Percentiles rank a stretch among this genome's conserved stretches.
phyloP scores from a whole-genome alignment of 2,329 filamentous ascomycete genomes.

The Alternaria angustiovoidea region DNA sequence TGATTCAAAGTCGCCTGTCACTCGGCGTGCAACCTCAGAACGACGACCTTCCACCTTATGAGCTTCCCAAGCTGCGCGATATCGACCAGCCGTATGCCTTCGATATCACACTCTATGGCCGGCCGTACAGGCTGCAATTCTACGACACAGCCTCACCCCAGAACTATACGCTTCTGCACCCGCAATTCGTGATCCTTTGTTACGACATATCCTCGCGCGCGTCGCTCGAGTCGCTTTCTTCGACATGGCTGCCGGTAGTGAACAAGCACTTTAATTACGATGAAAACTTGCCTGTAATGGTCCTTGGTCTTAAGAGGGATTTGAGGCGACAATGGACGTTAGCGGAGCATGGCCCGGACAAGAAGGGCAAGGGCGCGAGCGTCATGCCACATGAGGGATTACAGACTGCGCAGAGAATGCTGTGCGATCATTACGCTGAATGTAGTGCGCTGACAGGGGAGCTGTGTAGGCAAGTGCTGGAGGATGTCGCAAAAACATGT shows the following conservation, averaged over 20 bases:
- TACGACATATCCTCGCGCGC: slow-evolving; percentile 65
- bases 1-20: slow-evolving; percentile 37
- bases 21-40: slow-evolving; percentile 39
- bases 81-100: slow-evolving; percentile 67
- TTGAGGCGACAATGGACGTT: slow-evolving; percentile 56
- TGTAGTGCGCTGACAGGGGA: slow-evolving; percentile 69
- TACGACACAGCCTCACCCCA: slow-evolving; percentile 65
- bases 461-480: slow-evolving; percentile 66
- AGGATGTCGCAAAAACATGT: slow-evolving; percentile 66
- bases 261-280: slow-evolving; percentile 63
- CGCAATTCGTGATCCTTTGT: slow-evolving; percentile 65
- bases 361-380: slow-evolving; percentile 47
- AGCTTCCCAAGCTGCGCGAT: slow-evolving; percentile 59
- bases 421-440: slow-evolving; percentile 69
- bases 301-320: slow-evolving; percentile 68
- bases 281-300: slow-evolving; percentile 63
- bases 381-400: slow-evolving; percentile 62
- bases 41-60: slow-evolving; percentile 43
- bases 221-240: slow-evolving; percentile 59
- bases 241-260: slow-evolving; percentile 54
- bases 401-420: slow-evolving; percentile 64
- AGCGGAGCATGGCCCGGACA: slow-evolving; percentile 47
- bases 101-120: slow-evolving; percentile 65
- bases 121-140: slow-evolving; percentile 63
- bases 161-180: slow-evolving; percentile 64